Base-by-base conservation (phyloP, 495 filamentous ascomycete species). In the Aspergillus bertholletiae region DNA sequence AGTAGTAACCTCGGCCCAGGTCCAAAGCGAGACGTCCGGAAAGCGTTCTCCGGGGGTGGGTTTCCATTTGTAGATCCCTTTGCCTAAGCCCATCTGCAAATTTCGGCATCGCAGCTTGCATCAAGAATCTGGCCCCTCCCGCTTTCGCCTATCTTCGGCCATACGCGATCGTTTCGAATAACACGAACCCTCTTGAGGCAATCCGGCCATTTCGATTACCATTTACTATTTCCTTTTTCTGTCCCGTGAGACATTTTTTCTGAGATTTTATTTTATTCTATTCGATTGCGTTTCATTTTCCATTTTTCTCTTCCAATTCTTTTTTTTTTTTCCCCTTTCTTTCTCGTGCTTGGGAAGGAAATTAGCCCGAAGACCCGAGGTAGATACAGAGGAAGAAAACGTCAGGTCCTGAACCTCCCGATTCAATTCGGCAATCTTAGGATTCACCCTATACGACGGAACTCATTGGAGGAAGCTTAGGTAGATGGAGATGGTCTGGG, bases 281-380 rank as follows among this genome's bases (percentile, higher is more conserved):
- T 15, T n/a, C 28, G 7, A 15, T 46, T 13, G 5, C 27, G 18
- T 2, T n/a, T 37, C 7, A n/a, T n/a, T 37, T 34, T 34, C 6
- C 34, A n/a, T 30, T 49, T 28, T 8, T 28, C 26, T 5, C 26
- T 28, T 28, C 26, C 26, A 28, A 17, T 20, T 27, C 9, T 23
- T 27, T 34, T 27, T 21, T 6, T 24, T n/a, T n/a, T n/a, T n/a
- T n/a, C n/a, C n/a, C n/a, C n/a, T n/a, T n/a, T n/a, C n/a, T n/a
- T n/a, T n/a, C n/a, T n/a, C n/a, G n/a, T n/a, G n/a, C n/a, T n/a
- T n/a, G n/a, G n/a, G 41, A 48, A 23, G 32, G 4, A 2, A 45
- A 60, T 58, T 60, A 58, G 46, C 54, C 61, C 61, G 61, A 63
- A 49, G 22, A 56, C 57, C 61, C 61, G 61, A 63, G 61, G 61